A percentile compares a stretch with the other conserved stretches of the same genome.
Evolutionary conservation across 192 early-diverging fungal species (phyloP).

Genomic region (Entomortierella chlamydospora): DNA sequence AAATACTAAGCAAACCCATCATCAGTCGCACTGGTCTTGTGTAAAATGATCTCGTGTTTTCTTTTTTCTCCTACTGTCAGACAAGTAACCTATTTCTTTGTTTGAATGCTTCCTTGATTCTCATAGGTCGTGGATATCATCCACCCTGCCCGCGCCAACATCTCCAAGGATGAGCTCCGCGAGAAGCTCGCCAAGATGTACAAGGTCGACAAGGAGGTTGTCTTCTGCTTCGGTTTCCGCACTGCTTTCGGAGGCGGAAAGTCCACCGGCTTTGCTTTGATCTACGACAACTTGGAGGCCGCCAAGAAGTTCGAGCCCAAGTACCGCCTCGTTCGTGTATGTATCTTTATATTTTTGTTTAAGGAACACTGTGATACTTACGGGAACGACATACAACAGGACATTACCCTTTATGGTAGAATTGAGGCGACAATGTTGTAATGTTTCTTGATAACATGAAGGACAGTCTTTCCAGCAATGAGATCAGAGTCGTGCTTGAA

Average conservation of each 20-base stretch:
- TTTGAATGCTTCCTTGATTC: not conserved
- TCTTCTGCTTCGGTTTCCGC: slow-evolving; percentile 96
- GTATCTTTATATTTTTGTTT: slow-evolving; percentile 11
- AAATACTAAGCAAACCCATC: slow-evolving; percentile 62
- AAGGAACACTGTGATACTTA: no score
- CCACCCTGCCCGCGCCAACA: slow-evolving; percentile 93
- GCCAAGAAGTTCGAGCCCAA: slow-evolving; percentile 99
- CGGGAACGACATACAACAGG: not conserved
- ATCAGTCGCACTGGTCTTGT: not conserved
- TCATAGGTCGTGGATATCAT: slow-evolving; percentile 87
- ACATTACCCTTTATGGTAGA: no score
- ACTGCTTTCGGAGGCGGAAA: slow-evolving; percentile 98
- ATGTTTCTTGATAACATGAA: no score
- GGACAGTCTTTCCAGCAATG: no score
- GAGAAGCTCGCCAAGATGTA: slow-evolving; percentile 96
- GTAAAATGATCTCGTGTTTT: not conserved
- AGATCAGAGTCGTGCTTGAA: no score
- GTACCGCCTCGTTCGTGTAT: slow-evolving; percentile 89
- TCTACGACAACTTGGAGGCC: slow-evolving; percentile 96
- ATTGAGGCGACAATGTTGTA: no score
- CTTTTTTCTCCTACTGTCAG: not conserved
- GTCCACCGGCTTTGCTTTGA: slow-evolving; percentile 94
- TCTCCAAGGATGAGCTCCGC: slow-evolving; percentile 92
- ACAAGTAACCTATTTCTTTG: not conserved
- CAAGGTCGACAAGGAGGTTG: slow-evolving; percentile 89